Conservation (phyloP, 495 filamentous ascomycete genomes). For the Xylaria longipes region DNA sequence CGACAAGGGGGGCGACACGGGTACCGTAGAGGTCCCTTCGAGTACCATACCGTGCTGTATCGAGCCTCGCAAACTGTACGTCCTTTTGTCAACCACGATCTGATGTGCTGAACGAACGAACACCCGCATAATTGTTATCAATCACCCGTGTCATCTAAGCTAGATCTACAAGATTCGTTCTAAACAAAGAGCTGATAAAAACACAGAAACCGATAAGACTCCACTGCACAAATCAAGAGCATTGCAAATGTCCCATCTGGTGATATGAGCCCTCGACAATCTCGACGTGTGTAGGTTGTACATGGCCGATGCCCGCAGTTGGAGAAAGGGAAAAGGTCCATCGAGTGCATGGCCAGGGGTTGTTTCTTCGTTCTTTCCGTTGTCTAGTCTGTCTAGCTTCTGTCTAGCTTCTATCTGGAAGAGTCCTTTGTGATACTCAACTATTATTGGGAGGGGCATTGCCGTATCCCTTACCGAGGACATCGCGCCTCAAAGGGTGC, state of each 20-base stretch:
- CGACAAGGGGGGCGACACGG: constrained; percentile 23
- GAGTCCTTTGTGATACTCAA: background rate
- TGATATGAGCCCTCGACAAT: background rate
- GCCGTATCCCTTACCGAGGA: constrained; percentile 13
- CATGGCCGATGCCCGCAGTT: background rate
- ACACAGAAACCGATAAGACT: background rate
- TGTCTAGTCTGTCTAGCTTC: background rate
- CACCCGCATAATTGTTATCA: background rate
- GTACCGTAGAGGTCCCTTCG: constrained; percentile 10
- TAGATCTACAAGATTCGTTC: background rate
- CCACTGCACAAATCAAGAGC: background rate
- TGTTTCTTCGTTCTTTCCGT: background rate
- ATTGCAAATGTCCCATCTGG: background rate
- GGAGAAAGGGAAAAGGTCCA: background rate
- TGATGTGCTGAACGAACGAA: background rate
- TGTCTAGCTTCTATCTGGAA: background rate
- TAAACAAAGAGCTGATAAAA: background rate
- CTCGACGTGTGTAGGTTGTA: background rate
- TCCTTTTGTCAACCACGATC: background rate
- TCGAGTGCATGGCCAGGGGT: background rate
- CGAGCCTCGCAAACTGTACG: constrained; percentile 16
- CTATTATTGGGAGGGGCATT: constrained; percentile 7
- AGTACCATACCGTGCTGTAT: constrained; percentile 14
- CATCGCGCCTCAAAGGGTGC: background rate
- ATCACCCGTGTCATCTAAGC: background rate